Evolutionary conservation across 2,329 filamentous ascomycete genomes (phyloP).

Genomic region (Sclerotinia trifoliorum): DNA sequence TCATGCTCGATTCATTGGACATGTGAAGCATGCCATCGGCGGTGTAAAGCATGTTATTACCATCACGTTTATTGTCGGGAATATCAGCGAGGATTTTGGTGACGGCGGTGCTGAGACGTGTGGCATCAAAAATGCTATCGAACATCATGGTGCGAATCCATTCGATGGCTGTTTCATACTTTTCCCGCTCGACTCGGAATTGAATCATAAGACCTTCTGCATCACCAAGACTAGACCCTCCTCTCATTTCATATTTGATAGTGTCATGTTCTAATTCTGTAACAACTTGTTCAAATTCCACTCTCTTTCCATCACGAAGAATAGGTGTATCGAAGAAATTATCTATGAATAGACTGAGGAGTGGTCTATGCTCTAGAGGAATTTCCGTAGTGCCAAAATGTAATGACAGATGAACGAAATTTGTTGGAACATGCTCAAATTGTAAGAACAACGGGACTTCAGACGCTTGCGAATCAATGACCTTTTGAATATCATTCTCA

Average conservation of each 20-base stretch:
- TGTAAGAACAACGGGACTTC: constrained; percentile 85
- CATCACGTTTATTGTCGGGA: constrained; percentile 86
- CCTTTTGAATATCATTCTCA: constrained; percentile 68
- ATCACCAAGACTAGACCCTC: constrained; percentile 68
- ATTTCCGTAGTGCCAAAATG: constrained; percentile 76
- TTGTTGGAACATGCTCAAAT: constrained; percentile 90
- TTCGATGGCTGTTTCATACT: constrained; percentile 76
- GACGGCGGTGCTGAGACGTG: constrained; percentile 61
- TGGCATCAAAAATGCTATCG: constrained; percentile 80
- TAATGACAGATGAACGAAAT: constrained; percentile 83
- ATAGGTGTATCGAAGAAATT: constrained; percentile 96
- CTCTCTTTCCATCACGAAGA: constrained; percentile 66
- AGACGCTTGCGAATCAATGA: constrained; percentile 67
- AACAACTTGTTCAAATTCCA: constrained; percentile 91
- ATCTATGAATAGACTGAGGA: constrained; percentile 80
- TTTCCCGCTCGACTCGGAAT: constrained; percentile 84
- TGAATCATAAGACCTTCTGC: constrained; percentile 77
- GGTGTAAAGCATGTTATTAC: constrained; percentile 63
- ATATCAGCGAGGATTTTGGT: constrained; percentile 87
- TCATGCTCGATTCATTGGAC: constrained; percentile 70
- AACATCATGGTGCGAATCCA: constrained; percentile 88
- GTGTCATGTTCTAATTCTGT: constrained; percentile 90
- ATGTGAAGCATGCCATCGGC: constrained; percentile 78
- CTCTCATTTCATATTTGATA: constrained; percentile 74
- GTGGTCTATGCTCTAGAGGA: constrained; percentile 77